These are phyloP conservation scores for Entomortierella beljakovae DNA, from an alignment of 192 early-diverging fungal genomes.

Conservation along the genomic window DNA sequence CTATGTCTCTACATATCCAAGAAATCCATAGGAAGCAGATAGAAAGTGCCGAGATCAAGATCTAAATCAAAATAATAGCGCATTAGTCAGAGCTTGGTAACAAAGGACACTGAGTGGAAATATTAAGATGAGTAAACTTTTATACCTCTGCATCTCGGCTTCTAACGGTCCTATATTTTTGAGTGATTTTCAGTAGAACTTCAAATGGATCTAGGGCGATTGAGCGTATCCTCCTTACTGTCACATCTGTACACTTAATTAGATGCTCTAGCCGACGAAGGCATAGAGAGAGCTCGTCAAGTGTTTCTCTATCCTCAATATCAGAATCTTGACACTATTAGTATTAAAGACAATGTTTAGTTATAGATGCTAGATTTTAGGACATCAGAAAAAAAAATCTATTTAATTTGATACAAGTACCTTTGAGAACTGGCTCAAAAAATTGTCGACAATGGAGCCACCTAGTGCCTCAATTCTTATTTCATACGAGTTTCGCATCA, in stretches of 20 bases:
- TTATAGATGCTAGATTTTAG: too few relatives aligned
- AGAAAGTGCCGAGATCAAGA: constrained; percentile 39
- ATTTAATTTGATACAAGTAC: background rate
- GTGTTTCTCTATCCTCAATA: background rate
- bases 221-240: constrained; percentile 9
- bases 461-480: constrained; percentile 47
- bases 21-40: constrained; percentile 50
- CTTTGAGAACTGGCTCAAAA: constrained; percentile 14
- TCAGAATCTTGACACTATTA: constrained; percentile 15
- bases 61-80: constrained; percentile 9
- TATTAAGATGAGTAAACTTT: too few relatives aligned
- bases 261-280: constrained; percentile 40
- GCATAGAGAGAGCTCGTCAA: constrained; percentile 20
- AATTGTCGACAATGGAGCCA: constrained; percentile 21
- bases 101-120: too few relatives aligned
- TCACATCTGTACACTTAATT: constrained; percentile 45
- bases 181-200: constrained; percentile 21
- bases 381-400: background rate
- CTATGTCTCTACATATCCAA: constrained; percentile 32
- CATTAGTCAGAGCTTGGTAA: too few relatives aligned
- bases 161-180: constrained; percentile 11
- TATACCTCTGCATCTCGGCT: constrained; percentile 32
- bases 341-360: too few relatives aligned
- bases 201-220: constrained; percentile 26
- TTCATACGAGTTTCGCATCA: constrained; percentile 52